A percentile compares a stretch with the other conserved stretches of the same genome.
Evolutionary conservation across 148 eudicot genomes (phyloP).

Genomic region (Rhododendron griersonianum): DNA sequence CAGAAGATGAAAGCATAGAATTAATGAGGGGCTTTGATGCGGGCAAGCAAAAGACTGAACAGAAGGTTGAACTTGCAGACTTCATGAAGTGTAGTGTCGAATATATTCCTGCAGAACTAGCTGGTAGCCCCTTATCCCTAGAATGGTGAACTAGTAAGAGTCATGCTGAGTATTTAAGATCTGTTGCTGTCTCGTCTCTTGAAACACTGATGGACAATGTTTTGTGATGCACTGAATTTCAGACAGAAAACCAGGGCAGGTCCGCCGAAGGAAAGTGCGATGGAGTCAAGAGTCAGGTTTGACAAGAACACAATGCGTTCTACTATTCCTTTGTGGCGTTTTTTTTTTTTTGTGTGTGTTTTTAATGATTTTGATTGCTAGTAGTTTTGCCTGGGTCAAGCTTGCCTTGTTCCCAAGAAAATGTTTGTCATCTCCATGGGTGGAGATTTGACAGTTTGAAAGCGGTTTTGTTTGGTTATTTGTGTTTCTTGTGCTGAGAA

Average conservation of each 20-base stretch:
- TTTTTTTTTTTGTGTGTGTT: neutral
- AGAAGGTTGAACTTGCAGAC: slow-evolving; percentile 26
- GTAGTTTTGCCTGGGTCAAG: neutral
- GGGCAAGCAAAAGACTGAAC: slow-evolving; percentile 14
- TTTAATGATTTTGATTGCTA: neutral
- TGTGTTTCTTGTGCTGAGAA: neutral
- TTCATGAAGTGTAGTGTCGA: slow-evolving; percentile 27
- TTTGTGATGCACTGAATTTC: slow-evolving; percentile 16
- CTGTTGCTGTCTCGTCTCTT: neutral
- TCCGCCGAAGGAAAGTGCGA: slow-evolving; percentile 20
- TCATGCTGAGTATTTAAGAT: neutral
- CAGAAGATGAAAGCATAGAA: slow-evolving; percentile 26
- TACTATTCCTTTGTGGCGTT: neutral
- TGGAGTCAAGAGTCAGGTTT: slow-evolving; percentile 42
- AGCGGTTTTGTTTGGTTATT: neutral
- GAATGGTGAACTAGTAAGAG: neutral
- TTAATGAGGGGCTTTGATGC: slow-evolving; percentile 35
- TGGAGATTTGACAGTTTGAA: neutral
- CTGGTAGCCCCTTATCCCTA: slow-evolving; percentile 11
- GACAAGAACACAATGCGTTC: neutral
- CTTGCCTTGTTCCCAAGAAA: neutral
- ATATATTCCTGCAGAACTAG: slow-evolving; percentile 52
- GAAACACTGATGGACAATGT: neutral
- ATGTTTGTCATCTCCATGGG: neutral
- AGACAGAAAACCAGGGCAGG: slow-evolving; percentile 25